Conservation (phyloP, 345 rosid genomes). For the Moringa oleifera region DNA sequence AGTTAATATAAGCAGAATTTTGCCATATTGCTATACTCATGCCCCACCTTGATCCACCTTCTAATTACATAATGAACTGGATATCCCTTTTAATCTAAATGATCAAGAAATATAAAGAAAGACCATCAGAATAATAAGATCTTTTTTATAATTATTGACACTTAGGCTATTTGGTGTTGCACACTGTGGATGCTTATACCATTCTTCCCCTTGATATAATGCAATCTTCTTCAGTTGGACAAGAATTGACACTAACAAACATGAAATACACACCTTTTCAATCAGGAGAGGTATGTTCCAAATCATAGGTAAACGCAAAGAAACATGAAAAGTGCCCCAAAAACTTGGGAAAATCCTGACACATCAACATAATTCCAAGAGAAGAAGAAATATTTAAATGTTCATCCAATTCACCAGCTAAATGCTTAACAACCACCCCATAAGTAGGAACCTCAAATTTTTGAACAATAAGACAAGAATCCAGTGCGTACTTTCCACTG, state of each 20-base stretch:
- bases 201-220: not conserved
- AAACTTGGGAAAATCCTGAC: not conserved
- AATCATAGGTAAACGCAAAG: not conserved
- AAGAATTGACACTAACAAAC: not conserved
- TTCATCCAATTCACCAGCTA: too few relatives aligned
- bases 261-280: not conserved
- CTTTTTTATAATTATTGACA: not conserved
- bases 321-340: not conserved
- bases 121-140: not conserved
- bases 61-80: not conserved
- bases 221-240: not conserved
- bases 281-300: not conserved
- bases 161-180: not conserved
- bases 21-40: not conserved
- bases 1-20: not conserved
- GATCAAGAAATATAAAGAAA: not conserved
- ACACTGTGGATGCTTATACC: not conserved
- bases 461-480: too few relatives aligned
- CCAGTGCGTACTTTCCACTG: not conserved
- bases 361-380: not conserved
- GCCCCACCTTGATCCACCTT: constrained; percentile 1
- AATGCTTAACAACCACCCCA: too few relatives aligned
- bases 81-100: not conserved
- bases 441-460: not conserved
- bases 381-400: not conserved